Conservation (phyloP, 208 protist species). For the Herpetomonas samuelpessoai region DNA sequence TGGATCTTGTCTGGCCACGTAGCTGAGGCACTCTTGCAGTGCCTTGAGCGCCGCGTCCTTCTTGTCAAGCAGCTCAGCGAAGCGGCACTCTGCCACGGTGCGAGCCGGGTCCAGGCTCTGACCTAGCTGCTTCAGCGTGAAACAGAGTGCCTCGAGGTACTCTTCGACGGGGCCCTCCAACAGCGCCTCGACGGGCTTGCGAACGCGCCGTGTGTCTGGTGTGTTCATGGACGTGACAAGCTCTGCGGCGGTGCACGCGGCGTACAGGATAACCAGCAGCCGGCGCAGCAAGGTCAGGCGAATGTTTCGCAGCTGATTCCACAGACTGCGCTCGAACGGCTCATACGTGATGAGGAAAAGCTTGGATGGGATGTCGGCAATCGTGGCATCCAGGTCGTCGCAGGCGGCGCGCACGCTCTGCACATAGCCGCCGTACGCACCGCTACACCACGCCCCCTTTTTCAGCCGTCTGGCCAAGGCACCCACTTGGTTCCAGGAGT, state of each 20-base stretch:
- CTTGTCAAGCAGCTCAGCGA: conserved; percentile 28
- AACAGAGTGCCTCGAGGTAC: conserved; percentile 29
- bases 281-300: conserved; percentile 33
- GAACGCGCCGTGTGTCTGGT: conserved; percentile 14
- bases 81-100: conserved; percentile 21
- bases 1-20: conserved; percentile 1
- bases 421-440: conserved; percentile 24
- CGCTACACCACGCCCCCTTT: conserved; percentile 35
- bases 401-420: conserved; percentile 25
- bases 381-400: conserved; percentile 23
- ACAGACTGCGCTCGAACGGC: conserved; percentile 37
- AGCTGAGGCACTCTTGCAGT: conserved; percentile 10
- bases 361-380: conserved; percentile 20
- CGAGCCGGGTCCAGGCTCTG: conserved; percentile 20
- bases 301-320: conserved; percentile 39
- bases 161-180: conserved; percentile 25
- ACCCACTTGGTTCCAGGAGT: conserved; percentile 28
- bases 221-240: conserved; percentile 23
- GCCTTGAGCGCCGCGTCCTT: conserved; percentile 29
- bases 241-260: conserved; percentile 22
- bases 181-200: conserved; percentile 19
- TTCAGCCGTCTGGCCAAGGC: conserved; percentile 23
- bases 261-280: conserved; percentile 40
- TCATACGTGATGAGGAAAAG: conserved; percentile 41
- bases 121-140: conserved; percentile 22